Conservation (phyloP, 2,329 filamentous ascomycete genomes). For the Septoria linicola region DNA sequence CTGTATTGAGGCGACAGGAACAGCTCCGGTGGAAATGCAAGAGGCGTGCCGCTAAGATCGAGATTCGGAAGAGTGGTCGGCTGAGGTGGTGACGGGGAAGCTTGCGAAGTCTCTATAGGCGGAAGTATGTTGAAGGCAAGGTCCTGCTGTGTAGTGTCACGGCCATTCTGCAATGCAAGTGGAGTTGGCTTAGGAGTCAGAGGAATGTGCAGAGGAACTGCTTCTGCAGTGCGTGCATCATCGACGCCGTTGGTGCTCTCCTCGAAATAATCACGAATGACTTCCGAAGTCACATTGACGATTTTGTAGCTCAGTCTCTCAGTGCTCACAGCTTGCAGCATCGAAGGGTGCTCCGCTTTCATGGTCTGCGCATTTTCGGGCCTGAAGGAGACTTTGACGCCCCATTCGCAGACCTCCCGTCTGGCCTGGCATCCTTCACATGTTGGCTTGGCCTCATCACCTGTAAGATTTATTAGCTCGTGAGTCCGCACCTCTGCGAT, state of each 20-base stretch:
- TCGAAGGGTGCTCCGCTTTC: slow-evolving; percentile 34
- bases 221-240: slow-evolving; percentile 14
- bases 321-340: slow-evolving; percentile 28
- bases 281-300: slow-evolving; percentile 35
- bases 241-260: slow-evolving; percentile 23
- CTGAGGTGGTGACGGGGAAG: slow-evolving; percentile 1
- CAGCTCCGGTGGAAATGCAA: slow-evolving; percentile 21
- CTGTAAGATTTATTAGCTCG: slow-evolving; percentile 10
- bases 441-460: slow-evolving; percentile 36
- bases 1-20: slow-evolving; percentile 32
- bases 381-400: slow-evolving; percentile 32
- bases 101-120: neutral
- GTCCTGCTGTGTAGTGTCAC: neutral
- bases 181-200: slow-evolving; percentile 5
- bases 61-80: neutral
- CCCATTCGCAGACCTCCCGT: slow-evolving; percentile 36
- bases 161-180: neutral
- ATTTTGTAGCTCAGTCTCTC: slow-evolving; percentile 30
- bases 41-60: slow-evolving; percentile 11
- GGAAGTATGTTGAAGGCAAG: slow-evolving; percentile 12
- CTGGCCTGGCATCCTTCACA: slow-evolving; percentile 36
- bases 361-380: slow-evolving; percentile 35
- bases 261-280: slow-evolving; percentile 35
- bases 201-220: slow-evolving; percentile 1
- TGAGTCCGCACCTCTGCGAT: neutral